phyloP scores from a whole-genome alignment of 192 early-diverging fungal genomes.

The Coemansia sp. region DNA sequence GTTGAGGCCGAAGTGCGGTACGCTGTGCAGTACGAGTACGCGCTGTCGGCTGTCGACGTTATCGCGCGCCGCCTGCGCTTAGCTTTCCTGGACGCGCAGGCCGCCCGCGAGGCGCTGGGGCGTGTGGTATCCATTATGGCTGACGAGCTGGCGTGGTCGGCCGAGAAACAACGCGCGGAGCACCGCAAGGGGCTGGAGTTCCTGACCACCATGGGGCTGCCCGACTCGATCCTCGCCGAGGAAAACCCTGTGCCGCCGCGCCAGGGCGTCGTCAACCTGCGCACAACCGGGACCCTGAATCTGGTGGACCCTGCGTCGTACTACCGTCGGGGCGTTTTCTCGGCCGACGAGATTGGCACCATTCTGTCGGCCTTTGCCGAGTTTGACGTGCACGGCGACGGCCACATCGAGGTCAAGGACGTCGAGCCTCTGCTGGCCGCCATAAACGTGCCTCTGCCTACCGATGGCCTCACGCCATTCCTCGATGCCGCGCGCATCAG shows the following conservation, averaged over 20 bases:
- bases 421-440: slow-evolving; percentile 30
- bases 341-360: slow-evolving; percentile 50
- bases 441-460: slow-evolving; percentile 27
- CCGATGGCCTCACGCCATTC: slow-evolving; percentile 3
- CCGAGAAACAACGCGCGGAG: slow-evolving; percentile 64
- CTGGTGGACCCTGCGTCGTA: slow-evolving; percentile 48
- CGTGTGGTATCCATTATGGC: slow-evolving; percentile 89
- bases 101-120: slow-evolving; percentile 80
- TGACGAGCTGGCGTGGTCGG: slow-evolving; percentile 76
- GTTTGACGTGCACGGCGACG: slow-evolving; percentile 43
- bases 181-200: slow-evolving; percentile 66
- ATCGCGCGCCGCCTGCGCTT: slow-evolving; percentile 85
- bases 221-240: slow-evolving; percentile 45
- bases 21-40: slow-evolving; percentile 88
- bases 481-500: slow-evolving; percentile 17
- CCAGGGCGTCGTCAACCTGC: slow-evolving; percentile 18
- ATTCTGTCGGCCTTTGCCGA: slow-evolving; percentile 49
- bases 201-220: slow-evolving; percentile 90
- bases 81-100: slow-evolving; percentile 90
- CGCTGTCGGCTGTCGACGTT: slow-evolving; percentile 90
- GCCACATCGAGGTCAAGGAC: slow-evolving; percentile 43
- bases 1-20: slow-evolving; percentile 92
- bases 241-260: slow-evolving; percentile 1
- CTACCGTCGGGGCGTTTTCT: slow-evolving; percentile 52
- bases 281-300: slow-evolving; percentile 25